phyloP scores from a whole-genome alignment of 2,329 filamentous ascomycete genomes.

The Grosmannia serpens region DNA sequence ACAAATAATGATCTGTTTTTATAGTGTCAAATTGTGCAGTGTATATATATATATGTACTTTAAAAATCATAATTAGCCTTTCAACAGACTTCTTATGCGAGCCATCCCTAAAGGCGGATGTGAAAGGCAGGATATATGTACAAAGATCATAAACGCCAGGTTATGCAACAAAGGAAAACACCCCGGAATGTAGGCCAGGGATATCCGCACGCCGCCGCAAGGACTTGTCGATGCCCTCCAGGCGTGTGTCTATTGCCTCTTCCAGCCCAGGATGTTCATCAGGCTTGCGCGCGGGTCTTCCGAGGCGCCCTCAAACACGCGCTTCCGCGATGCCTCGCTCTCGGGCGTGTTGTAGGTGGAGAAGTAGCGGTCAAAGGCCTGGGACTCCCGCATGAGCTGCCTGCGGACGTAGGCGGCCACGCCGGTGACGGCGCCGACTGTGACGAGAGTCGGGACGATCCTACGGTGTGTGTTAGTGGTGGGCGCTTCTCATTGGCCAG shows the following conservation, averaged over 20 bases:
- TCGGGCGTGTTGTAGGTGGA: conserved; percentile 23
- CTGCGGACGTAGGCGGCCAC: conserved; percentile 22
- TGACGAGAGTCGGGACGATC: conserved; percentile 9
- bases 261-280: conserved; percentile 23
- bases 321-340: conserved; percentile 23
- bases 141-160: neutral
- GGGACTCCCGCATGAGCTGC: conserved; percentile 22
- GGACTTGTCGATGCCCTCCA: neutral
- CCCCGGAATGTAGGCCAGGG: neutral
- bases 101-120: neutral
- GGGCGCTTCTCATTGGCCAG: neutral
- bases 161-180: neutral
- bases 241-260: neutral
- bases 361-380: conserved; percentile 26
- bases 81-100: neutral
- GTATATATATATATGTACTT: too few species aligned
- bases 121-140: neutral
- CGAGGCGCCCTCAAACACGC: conserved; percentile 20
- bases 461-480: conserved; percentile 5
- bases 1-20: too few species aligned
- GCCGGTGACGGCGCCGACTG: conserved; percentile 11
- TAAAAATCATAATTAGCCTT: neutral
- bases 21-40: too few species aligned
- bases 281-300: conserved; percentile 23
- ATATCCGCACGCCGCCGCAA: neutral